Evolutionary conservation across 2,329 filamentous ascomycete species (phyloP), one percentile per base, ranked within the genome.

Genomic region (Cercospora berteroae): DNA sequence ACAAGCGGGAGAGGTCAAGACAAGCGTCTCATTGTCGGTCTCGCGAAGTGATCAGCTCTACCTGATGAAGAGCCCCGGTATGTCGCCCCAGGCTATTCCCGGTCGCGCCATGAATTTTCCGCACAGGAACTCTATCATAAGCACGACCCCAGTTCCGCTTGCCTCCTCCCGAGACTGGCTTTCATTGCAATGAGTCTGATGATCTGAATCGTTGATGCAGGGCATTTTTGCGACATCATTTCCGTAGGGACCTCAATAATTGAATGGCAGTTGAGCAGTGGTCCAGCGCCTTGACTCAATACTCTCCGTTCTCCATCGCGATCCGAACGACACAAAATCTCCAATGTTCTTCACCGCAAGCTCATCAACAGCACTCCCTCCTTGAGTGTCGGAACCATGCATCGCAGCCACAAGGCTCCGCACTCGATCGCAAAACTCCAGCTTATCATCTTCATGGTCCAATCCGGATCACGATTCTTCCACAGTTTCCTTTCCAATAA

Each of bases 401-500:
- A 25, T 20, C 66, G 50, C 18, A 62, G 20, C 48, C 62, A 62
- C 6, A 67, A 25, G 6, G 62, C 66, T 5, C 57, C 66, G 48
- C 27, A 12, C 33, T 67, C 66, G 27, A 67, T 39, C 10, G 58
- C 57, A 25, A 64, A 64, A 23, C 20, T 25, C 66, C 66, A 67
- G 25, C 63, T 36, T 2, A 52, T 18, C 18, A 67, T n/a, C 12
- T 44, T 55, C 58, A 62, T 63, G 16, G 59, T 48, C 58, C 44
- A 64, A 6, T 57, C 20, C n/a, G 57, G 57, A 33, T 52, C 39
- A 16, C 20, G 10, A 18, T 44, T 56, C 23, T 42, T 55, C 57
- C 66, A 67, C 16, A 67, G 23, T 13, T 9, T 29, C 16, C 39
- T 61, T 50, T 67, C 66, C 7, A 56, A 10, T 20, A 67, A n/a